Evolutionary conservation across 129 eudicot species (phyloP).

Genomic region (Centrapalus pauciflorus): DNA sequence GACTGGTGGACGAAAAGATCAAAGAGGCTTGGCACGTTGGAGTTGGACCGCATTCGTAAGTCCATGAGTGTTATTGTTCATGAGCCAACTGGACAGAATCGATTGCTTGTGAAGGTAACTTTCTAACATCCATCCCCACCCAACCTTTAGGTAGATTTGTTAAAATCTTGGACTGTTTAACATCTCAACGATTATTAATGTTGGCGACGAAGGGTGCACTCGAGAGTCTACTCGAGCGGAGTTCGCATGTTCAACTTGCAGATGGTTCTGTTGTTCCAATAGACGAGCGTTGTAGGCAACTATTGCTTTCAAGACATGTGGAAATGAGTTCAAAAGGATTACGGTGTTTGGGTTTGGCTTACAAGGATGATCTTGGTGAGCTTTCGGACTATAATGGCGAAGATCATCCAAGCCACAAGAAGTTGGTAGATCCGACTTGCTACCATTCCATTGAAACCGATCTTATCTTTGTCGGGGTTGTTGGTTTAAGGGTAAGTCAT

Average conservation of each 20-base stretch:
- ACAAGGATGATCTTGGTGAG: slow-evolving; percentile 67
- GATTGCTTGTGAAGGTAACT: slow-evolving; percentile 80
- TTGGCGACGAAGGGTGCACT: slow-evolving; percentile 62
- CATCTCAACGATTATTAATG: background rate
- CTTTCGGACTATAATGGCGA: slow-evolving; percentile 55
- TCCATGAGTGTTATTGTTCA: slow-evolving; percentile 78
- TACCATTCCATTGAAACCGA: slow-evolving; percentile 63
- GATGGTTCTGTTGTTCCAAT: slow-evolving; percentile 60
- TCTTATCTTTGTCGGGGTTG: slow-evolving; percentile 71
- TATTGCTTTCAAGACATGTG: slow-evolving; percentile 38
- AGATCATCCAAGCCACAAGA: slow-evolving; percentile 62
- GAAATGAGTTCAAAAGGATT: slow-evolving; percentile 78
- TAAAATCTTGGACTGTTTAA: background rate
- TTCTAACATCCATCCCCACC: background rate
- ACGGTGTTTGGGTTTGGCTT: slow-evolving; percentile 79
- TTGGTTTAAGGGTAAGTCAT: slow-evolving; percentile 68
- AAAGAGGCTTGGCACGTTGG: slow-evolving; percentile 72
- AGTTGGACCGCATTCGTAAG: slow-evolving; percentile 84
- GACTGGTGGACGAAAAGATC: slow-evolving; percentile 75
- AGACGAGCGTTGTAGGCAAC: slow-evolving; percentile 46
- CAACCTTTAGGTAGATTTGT: background rate
- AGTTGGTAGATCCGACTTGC: slow-evolving; percentile 55
- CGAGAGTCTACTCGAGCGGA: slow-evolving; percentile 65
- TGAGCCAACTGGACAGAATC: slow-evolving; percentile 57
- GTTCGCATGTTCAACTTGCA: slow-evolving; percentile 63